Conservation (phyloP, 129 eudicot species). For the Artemisia argyi region DNA sequence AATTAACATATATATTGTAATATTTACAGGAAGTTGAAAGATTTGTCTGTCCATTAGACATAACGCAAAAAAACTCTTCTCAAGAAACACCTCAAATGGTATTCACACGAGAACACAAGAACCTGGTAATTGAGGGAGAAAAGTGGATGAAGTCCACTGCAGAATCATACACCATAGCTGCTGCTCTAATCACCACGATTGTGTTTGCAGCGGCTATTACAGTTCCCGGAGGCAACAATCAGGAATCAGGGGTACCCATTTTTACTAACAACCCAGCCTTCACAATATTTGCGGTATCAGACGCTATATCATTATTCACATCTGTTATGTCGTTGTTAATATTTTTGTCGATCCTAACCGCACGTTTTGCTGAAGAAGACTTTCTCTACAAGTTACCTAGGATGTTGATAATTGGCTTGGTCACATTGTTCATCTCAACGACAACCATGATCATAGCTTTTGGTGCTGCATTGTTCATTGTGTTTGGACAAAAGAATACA, state of each 20-base stretch:
- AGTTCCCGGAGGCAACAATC: conserved; percentile 24
- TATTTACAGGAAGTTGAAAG: background rate
- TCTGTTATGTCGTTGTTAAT: conserved; percentile 22
- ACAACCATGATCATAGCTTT: conserved; percentile 21
- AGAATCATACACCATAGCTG: conserved; percentile 8
- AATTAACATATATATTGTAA: background rate
- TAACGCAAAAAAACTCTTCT: background rate
- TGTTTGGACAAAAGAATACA: background rate
- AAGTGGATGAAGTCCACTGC: conserved; percentile 21
- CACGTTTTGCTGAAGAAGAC: background rate
- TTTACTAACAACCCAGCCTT: conserved; percentile 10
- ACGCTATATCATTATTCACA: conserved; percentile 22
- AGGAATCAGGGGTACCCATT: background rate
- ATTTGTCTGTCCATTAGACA: background rate
- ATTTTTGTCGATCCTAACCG: conserved; percentile 20
- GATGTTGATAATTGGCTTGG: background rate
- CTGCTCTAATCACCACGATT: conserved; percentile 22
- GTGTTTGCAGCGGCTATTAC: conserved; percentile 27
- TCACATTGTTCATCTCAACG: conserved; percentile 9
- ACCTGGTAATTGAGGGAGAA: conserved; percentile 10
- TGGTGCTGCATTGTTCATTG: conserved; percentile 18
- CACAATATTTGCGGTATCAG: conserved; percentile 11
- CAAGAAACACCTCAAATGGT: conserved; percentile 6
- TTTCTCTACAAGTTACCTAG: conserved; percentile 2
- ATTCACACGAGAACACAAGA: background rate